phyloP scores from a whole-genome alignment of 352 stramenopile genomes.

The Globisporangium megalacanthum region DNA sequence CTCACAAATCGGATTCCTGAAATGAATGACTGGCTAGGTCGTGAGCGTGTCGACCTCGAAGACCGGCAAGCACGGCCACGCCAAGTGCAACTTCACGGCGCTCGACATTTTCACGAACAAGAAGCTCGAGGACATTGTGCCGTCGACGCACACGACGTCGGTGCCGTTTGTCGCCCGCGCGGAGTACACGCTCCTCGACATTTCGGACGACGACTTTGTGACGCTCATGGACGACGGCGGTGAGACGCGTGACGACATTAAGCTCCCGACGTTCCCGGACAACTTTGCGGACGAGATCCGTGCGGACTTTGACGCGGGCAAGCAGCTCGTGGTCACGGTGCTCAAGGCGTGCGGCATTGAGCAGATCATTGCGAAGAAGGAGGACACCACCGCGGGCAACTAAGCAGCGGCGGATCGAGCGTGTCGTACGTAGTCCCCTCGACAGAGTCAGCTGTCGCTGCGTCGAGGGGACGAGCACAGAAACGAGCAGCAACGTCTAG shows the following conservation, averaged over 20 bases:
- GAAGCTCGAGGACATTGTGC: slow-evolving; percentile 99
- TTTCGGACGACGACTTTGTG: slow-evolving; percentile 97
- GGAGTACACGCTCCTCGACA: slow-evolving; percentile 98
- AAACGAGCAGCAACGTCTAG: slow-evolving; percentile 1
- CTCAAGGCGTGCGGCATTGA: slow-evolving; percentile 97
- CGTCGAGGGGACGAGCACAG: not conserved
- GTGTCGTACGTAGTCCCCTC: not conserved
- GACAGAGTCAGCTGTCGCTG: too few species aligned
- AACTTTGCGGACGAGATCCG: slow-evolving; percentile 96
- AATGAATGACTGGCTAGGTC: slow-evolving; percentile 23
- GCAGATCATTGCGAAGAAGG: slow-evolving; percentile 98
- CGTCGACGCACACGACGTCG: slow-evolving; percentile 97
- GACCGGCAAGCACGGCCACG: slow-evolving; percentile 99
- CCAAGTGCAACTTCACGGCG: slow-evolving; percentile 99
- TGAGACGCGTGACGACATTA: slow-evolving; percentile 97
- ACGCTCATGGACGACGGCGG: slow-evolving; percentile 97
- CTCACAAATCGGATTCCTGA: too few species aligned
- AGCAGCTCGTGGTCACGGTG: slow-evolving; percentile 95
- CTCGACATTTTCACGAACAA: slow-evolving; percentile 99
- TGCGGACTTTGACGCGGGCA: slow-evolving; percentile 94
- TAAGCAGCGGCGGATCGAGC: slow-evolving; percentile 10
- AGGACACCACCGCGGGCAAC: slow-evolving; percentile 49
- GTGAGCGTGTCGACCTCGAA: slow-evolving; percentile 98
- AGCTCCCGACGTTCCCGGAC: slow-evolving; percentile 95
- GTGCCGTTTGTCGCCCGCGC: slow-evolving; percentile 96